These are phyloP conservation scores for Wickerhamiella pararugosa DNA, from an alignment of 1,139 yeast species.

Conservation along the genomic window DNA sequence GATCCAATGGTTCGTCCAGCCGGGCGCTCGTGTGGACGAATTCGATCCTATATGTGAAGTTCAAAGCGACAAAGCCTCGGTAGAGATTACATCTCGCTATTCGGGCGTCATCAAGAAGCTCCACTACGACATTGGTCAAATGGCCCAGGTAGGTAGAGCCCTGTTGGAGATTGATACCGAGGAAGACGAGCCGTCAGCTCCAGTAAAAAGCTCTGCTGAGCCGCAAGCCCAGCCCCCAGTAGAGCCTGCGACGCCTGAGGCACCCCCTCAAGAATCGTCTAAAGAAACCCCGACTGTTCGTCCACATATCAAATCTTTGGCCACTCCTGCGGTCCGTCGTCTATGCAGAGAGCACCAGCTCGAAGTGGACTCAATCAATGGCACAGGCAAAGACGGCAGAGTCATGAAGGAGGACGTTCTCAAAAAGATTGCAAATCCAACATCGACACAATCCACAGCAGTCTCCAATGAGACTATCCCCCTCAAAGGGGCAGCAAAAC, in stretches of 20 bases:
- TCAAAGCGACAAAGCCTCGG: slow-evolving; percentile 26
- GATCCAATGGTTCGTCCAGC: slow-evolving; percentile 27
- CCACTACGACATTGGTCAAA: slow-evolving; percentile 25
- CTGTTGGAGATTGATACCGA: slow-evolving; percentile 22
- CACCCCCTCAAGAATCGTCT: background rate
- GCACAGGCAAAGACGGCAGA: slow-evolving; percentile 25
- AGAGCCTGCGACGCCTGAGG: background rate
- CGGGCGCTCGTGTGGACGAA: slow-evolving; percentile 25
- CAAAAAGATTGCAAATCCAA: slow-evolving; percentile 9
- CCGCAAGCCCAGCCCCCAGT: background rate
- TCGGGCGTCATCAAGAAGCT: slow-evolving; percentile 23
- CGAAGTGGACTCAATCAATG: slow-evolving; percentile 18
- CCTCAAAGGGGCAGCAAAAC: slow-evolving; percentile 21
- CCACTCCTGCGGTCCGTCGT: slow-evolving; percentile 26
- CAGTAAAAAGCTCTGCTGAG: background rate
- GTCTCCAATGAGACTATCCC: slow-evolving; percentile 14
- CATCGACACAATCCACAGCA: slow-evolving; percentile 4
- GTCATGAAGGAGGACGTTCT: slow-evolving; percentile 25
- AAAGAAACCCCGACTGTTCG: background rate
- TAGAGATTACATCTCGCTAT: slow-evolving; percentile 25
- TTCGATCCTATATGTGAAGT: slow-evolving; percentile 27
- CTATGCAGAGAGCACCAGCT: slow-evolving; percentile 21
- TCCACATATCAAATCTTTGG: slow-evolving; percentile 15
- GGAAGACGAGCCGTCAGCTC: slow-evolving; percentile 7
- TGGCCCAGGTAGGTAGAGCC: slow-evolving; percentile 26